A percentile compares a stretch with the other conserved stretches of the same genome.
These are phyloP conservation scores for Avena sativa DNA, from an alignment of 176 grass and related monocot genomes.

Conservation along the genomic window DNA sequence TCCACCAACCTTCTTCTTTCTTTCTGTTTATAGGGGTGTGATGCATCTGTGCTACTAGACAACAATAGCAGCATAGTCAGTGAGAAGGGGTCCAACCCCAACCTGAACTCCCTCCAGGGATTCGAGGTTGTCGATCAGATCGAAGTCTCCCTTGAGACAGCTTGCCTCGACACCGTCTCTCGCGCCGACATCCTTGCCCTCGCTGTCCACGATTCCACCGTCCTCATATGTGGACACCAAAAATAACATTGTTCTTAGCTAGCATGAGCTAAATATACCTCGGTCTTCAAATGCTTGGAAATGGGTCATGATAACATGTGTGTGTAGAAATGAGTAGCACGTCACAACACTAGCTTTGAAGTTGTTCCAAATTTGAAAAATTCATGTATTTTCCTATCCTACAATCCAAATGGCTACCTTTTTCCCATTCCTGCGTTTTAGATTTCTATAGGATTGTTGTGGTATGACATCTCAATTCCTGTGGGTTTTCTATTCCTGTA, in stretches of 20 bases:
- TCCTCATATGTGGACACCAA: slow-evolving; percentile 48
- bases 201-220: slow-evolving; percentile 60
- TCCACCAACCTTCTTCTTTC: neutral
- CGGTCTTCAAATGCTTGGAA: too few relatives aligned
- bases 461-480: too few relatives aligned
- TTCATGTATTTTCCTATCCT: too few relatives aligned
- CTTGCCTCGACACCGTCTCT: slow-evolving; percentile 71
- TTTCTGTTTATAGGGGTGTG: slow-evolving; percentile 64
- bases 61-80: slow-evolving; percentile 72
- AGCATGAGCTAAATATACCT: neutral
- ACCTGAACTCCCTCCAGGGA: slow-evolving; percentile 68
- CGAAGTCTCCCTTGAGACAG: slow-evolving; percentile 60
- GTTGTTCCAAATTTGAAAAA: too few relatives aligned
- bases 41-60: slow-evolving; percentile 84
- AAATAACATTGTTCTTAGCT: neutral
- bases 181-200: slow-evolving; percentile 75
- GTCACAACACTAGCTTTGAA: too few relatives aligned
- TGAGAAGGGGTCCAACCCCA: slow-evolving; percentile 82
- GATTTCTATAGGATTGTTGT: too few relatives aligned
- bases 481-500: too few relatives aligned
- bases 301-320: too few relatives aligned
- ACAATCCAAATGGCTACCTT: too few relatives aligned
- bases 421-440: too few relatives aligned
- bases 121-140: slow-evolving; percentile 86
- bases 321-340: too few relatives aligned